Base-by-base conservation (phyloP, 805 yeast species). In the fission yeast (Schizosaccharomyces pombe) region DNA sequence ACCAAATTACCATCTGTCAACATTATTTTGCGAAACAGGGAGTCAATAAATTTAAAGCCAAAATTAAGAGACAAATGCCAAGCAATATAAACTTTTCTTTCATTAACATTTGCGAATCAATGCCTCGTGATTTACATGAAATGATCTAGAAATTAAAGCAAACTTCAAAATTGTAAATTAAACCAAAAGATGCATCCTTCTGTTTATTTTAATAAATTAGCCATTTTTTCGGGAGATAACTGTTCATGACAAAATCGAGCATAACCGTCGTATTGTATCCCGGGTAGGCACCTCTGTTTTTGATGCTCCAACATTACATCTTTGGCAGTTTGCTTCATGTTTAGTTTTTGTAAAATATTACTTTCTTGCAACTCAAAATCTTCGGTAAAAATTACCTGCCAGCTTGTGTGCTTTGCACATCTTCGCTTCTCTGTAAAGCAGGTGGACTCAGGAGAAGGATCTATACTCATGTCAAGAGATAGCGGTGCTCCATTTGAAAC, bases 341-440 rank as follows among this genome's bases (percentile, higher is more conserved):
- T 30, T 16, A 26, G 12, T n/a, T 29, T 32, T 14, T 49, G 24
- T 8, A 16, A 0, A 2, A 29, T 16, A 11, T 12, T 12, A 3
- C 19, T 16, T 11, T 55, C 55, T 47, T 58, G 59, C 9, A 56
- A 55, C 34, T 58, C 57, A 24, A 57, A 53, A 30, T 58, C 61
- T 16, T 58, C 60, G 3, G 55, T 30, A 16, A 58, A 56, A 11
- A 58, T 58, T 16, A 29, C 24, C 47, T 60, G 61, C 63, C 63
- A 61, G 6, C 56, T 52, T 5, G 37, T 29, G 34, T 61, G 63
- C 26, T 55, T 34, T 37, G 30, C 28, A 52, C 63, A 61, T 40
- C 58, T 54, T 14, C 60, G 57, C 30, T 57, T 57, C 29, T 61
- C 63, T 5, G 33, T 19, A 37, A 37, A 22, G 54, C 63, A 61